Base-by-base conservation (phyloP, 1,139 yeast species). In the Yamadazyma epiphylla region DNA sequence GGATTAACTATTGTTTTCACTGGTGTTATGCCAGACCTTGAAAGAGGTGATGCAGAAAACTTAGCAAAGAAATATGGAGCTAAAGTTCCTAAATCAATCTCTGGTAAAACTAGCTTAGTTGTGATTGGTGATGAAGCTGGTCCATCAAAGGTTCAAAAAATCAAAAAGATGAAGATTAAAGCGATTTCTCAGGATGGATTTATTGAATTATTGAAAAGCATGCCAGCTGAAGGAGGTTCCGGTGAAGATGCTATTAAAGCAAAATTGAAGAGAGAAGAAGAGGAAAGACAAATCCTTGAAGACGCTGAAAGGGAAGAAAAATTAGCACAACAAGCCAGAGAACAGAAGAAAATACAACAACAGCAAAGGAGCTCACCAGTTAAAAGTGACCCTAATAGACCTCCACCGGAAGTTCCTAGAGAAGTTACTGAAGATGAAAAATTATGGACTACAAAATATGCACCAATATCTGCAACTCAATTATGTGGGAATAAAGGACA, bases 41-140 rank as follows among this genome's bases (percentile, higher is more conserved):
- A 85, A 38, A 73, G 99, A 41, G 80, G 75, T 1, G 79, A 76
- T 17, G 82, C 91, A 14, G 94, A 83, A 47, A 70, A 72, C 19
- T 53, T 86, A 15, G 95, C 96, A 4, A 80, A 85, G 47, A 70
- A 73, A 40, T 88, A 89, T 48, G 98, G 98, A 11, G 99, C 96
- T n/a, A 81, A 81, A 47, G 95, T 89, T 9, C 86, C 96, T 2
- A 77, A 86, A 41, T 75, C 96, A 0, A 83, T 91, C 19, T 84
- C 94, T 31, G 79, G 87, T 13, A 85, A 82, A 48, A 94, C 98
- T 0, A 77, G 87, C 22, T 68, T 88, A 27, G 96, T 91, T 5
- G 96, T 91, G 2, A 68, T 94, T 19, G 99, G 99, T 5, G 87
- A 76, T 30, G 96, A 91, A 44, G 98, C 98, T 1, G 99, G 99